Evolutionary conservation across 2,329 filamentous ascomycete species (phyloP), one percentile per base, ranked within the genome.

Genomic region (Pyrenophora teres): DNA sequence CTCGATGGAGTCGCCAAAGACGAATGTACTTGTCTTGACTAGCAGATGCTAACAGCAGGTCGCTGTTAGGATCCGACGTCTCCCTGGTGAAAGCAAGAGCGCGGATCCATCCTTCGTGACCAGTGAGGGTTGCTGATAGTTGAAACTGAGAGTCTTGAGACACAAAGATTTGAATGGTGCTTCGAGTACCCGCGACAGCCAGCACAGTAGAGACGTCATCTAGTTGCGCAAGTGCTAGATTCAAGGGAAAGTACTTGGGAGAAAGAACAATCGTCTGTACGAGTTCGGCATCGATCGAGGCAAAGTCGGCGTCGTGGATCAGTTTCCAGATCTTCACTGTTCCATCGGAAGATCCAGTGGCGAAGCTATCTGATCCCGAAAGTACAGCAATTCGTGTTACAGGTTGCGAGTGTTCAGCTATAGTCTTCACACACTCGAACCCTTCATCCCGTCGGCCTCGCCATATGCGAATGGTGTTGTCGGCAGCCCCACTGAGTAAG

Each of bases 1-100:
- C 90, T 55, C 83, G 79, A 58, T 89, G 89, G 31, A 99, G 77
- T 51, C 92, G 85, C 94, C 94, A 99, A 31, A 99, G 82, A 35
- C 94, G 88, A 52, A 97, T 87, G 67, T 97, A 99, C 76, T 96
- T 97, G 74, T 99, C 94, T 73, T 99, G 94, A 70, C 93, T 97
- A 18, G 92, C 92, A 9, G 93, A 97, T 0, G 93, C 91, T 16
- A 99, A 81, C 18, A 97, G 76, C 3, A 96, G 71, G 69, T 97
- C 92, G 45, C 83, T 83, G 0, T 77, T 73, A 0, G 74, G 60
- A 18, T 76, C 75, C 1, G 77, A 69, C 12, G 74, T 81, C 67
- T 94, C 89, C 53, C 78, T 78, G 1, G 84, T 83, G 61, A 99
- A 94, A 57, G 87, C 87, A 10, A 99, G 79, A 12, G 91, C 93